Base-by-base conservation (phyloP, 2,329 filamentous ascomycete genomes). In the Colletotrichum karsti region DNA sequence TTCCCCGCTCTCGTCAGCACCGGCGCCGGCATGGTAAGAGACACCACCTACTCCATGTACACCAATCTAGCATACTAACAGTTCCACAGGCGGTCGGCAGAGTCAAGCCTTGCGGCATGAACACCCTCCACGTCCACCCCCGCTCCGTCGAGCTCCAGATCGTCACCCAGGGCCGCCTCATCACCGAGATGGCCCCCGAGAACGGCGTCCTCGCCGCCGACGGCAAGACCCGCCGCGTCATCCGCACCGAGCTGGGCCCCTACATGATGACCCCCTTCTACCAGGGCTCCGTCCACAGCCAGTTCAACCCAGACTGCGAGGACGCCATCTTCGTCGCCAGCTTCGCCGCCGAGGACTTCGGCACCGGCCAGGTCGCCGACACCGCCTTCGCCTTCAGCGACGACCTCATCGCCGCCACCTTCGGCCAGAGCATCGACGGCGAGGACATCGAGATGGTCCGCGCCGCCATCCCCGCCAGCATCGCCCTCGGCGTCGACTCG, bases 1-100 rank as follows among this genome's bases (percentile, higher is more conserved):
- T 89, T 89, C 77, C 87, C 87, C 3, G 85, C 86, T 26, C 82
- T 89, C 20, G 83, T 87, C 20, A 82, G 84, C 53, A 86, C 84
- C 4, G 82, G 82, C 20, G 77, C 83, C 37, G 82, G 81, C 64
- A 85, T 87, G 79, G 56, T 57, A 57, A 44, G 26, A 12, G 20
- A 15, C 10, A 15, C 26, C 4, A 2, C 22, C 20, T 10, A 20
- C 15, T 2, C 18, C 30, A 4, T 20, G 10, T 35, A 18, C 1
- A 10, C 4, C 30, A 10, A 35, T 10, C 18, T 30, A 51, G 8
- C 5, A 35, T 35, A 20, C 50, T 53, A 5, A 53, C 10, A 28
- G 13, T 7, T 2, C 15, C 1, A 12, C 2, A 13, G 54, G 84
- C 85, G 3, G 76, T 88, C 7, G 86, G 84, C 42, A 83, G 84